Evolutionary conservation across 331 rosid genomes (phyloP).

Genomic region (Phaseolus coccineus): DNA sequence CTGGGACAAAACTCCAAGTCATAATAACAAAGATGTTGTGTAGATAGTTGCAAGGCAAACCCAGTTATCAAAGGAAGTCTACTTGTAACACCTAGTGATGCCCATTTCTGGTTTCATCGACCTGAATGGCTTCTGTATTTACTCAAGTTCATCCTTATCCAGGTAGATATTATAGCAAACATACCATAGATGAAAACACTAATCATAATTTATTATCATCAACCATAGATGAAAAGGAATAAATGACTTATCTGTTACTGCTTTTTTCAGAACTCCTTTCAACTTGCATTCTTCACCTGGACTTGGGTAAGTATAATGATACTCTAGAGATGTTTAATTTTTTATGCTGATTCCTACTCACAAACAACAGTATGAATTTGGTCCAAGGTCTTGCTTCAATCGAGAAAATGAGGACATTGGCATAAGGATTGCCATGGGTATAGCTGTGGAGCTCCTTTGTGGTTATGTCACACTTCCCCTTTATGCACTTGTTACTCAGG

Average conservation of each 20-base stretch:
- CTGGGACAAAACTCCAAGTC: constrained; percentile 69
- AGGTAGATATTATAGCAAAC: constrained; percentile 47
- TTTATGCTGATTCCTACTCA: constrained; percentile 40
- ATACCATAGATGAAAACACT: background rate
- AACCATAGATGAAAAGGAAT: constrained; percentile 1
- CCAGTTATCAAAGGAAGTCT: constrained; percentile 61
- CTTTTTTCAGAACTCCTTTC: constrained; percentile 72
- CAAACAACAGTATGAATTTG: constrained; percentile 66
- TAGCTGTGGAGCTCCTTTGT: constrained; percentile 67
- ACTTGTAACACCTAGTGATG: constrained; percentile 62
- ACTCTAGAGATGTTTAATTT: background rate
- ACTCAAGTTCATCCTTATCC: constrained; percentile 64
- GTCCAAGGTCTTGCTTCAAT: constrained; percentile 73
- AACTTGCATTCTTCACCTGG: constrained; percentile 76
- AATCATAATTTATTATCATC: background rate
- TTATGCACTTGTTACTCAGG: constrained; percentile 76
- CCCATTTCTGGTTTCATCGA: constrained; percentile 63
- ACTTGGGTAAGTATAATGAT: constrained; percentile 67
- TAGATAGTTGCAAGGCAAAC: constrained; percentile 58
- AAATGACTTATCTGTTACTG: background rate
- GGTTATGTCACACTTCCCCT: constrained; percentile 81
- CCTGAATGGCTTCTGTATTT: constrained; percentile 71
- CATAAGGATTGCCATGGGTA: constrained; percentile 65
- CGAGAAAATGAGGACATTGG: constrained; percentile 49
- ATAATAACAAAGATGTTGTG: constrained; percentile 66